Base-by-base conservation (phyloP, 495 filamentous ascomycete species). In the Aspergillus bridgeri region DNA sequence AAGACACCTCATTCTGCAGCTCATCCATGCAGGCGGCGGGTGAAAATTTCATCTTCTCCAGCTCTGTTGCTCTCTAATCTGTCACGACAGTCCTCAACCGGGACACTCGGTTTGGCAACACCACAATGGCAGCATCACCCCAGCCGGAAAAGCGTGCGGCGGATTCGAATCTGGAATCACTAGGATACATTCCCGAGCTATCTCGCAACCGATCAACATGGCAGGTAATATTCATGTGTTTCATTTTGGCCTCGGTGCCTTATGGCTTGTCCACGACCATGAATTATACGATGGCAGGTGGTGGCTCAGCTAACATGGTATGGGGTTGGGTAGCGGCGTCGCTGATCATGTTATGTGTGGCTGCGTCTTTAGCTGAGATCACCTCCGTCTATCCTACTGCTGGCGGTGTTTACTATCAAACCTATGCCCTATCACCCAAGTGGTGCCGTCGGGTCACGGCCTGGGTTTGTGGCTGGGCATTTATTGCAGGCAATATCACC, bases 391-490 rank as follows among this genome's bases (percentile, higher is more conserved):
- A 82, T 61, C 86, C 86, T 19, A 88, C 83, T 8, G 71, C 77
- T 43, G 75, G 77, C 21, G 83, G 83, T 4, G 83, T 86, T 64
- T 87, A 87, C 57, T 82, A 86, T 66, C 87, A 85, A 84, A 85
- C 82, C 1, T 83, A 84, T 6, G 81, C 83, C 53, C 75, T 76
- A 15, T 63, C 64, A 6, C 60, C 63, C 62, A 68, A 65, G 59
- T 69, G 68, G 50, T 87, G 80, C 74, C 80, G 79, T 3, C 80
- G 80, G 5, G 59, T 82, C 24, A 67, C 86, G 18, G 80, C 79
- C 25, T 89, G 81, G 78, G 76, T 83, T 15, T 85, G 82, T 5
- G 86, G 86, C 18, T 89, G 86, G 86, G 79, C 88, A 54, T 88
- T 83, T 58, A 76, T 86, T 13, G 78, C 80, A n/a, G 86, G 84